Evolutionary conservation across 2,329 filamentous ascomycete genomes (phyloP), one percentile per base, ranked within the genome.

Genomic region (Curvularia verruculosa): DNA sequence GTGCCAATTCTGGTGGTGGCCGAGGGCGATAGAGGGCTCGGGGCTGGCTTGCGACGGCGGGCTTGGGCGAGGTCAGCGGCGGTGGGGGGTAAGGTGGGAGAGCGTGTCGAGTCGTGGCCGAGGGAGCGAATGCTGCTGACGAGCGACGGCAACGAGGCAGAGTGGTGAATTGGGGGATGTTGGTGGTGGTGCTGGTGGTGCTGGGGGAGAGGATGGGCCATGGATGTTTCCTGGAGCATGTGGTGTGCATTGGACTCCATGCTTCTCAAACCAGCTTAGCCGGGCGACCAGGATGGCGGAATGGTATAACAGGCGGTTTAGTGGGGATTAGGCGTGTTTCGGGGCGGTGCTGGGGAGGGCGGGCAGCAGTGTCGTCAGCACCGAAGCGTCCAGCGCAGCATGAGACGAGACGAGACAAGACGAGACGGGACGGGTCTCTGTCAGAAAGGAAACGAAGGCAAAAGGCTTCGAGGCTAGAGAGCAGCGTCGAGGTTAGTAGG

Each of bases 221-320:
- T 40, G 29, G 56, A 29, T 41, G 28, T 52, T 60, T 66, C 62
- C 57, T 65, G 66, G 49, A 69, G 67, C 69, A 74, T 74, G 64
- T 63, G 71, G 64, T 63, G 71, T 58, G 64, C 61, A 61, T 66
- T 57, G 61, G 64, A 61, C 59, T 60, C 60, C 66, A 65, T 67
- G 63, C 62, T 64, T 68, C 69, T 68, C 63, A 67, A 70, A 67
- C 63, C 59, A 71, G 67, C 61, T 64, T 73, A 71, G 69, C 59
- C 55, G 49, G 58, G 46, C 54, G 54, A 60, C 65, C 46, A 40
- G 66, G 64, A 65, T 69, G 56, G 53, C 40, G 55, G 52, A 48
- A n/a, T 49, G 29, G 56, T 55, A 53, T 45, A 37, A 47, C 47
- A 55, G 56, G 26, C 18, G 23, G 48, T 26, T n/a, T 52, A 52